Conservation (phyloP, 2,329 filamentous ascomycete genomes). For the Penicillium sp. region DNA sequence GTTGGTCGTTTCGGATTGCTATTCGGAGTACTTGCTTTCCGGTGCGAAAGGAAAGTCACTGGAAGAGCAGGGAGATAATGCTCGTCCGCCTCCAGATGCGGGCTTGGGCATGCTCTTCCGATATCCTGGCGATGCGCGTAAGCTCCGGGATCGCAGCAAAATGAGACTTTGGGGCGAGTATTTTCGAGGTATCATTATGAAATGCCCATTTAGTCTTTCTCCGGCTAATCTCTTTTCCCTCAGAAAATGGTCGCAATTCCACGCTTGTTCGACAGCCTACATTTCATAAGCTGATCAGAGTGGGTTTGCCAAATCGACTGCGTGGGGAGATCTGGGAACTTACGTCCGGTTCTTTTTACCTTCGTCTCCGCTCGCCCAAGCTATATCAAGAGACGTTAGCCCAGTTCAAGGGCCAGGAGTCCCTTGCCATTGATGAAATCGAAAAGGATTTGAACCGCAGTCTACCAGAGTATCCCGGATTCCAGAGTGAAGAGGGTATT, state of each 20-base stretch:
- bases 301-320: constrained; percentile 87
- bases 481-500: constrained; percentile 94
- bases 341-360: constrained; percentile 82
- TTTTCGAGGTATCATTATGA: constrained; percentile 51
- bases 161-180: constrained; percentile 98
- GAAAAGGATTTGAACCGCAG: constrained; percentile 97
- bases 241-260: constrained; percentile 86
- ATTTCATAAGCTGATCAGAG: constrained; percentile 94
- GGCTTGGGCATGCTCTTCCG: constrained; percentile 87
- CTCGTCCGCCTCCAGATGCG: constrained; percentile 69
- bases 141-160: constrained; percentile 89
- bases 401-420: constrained; percentile 79
- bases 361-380: constrained; percentile 78
- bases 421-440: constrained; percentile 95
- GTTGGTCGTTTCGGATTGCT: constrained; percentile 74
- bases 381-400: constrained; percentile 77
- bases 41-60: constrained; percentile 41
- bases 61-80: constrained; percentile 48
- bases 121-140: constrained; percentile 91
- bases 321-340: constrained; percentile 95
- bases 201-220: neutral
- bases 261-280: constrained; percentile 92
- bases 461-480: constrained; percentile 93
- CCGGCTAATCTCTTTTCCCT: constrained; percentile 12
- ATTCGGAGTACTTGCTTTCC: constrained; percentile 75